Evolutionary conservation across 306 rosid species (phyloP), one percentile per base, ranked within the genome.

Genomic region (Malus sylvestris): DNA sequence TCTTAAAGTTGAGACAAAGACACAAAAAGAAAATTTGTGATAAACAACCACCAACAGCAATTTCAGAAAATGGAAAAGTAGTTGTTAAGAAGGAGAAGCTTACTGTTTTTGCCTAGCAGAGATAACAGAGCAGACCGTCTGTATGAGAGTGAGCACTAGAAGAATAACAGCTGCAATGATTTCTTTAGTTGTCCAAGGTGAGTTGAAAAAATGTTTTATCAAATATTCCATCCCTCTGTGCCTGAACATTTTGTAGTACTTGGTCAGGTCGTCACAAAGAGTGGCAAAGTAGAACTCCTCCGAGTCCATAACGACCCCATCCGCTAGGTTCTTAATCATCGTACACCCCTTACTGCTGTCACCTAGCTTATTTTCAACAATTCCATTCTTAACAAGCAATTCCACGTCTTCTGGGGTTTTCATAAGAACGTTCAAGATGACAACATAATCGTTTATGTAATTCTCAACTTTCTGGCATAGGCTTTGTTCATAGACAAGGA

Each of bases 401-500:
- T 30, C 73, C 13, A 82, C 65, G n/a, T 82, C 84, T 18, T 32
- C n/a, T 0, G 18, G 57, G 2, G 69, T 68, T 3, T 77, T 67
- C 19, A 88, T 71, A 11, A 88, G 79, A 52, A 57, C 22, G 30
- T 76, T 51, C 8, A 87, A 15, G 9, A 87, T 30, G 45, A 25
- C 19, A 27, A 73, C 6, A 44, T 84, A 84, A 25, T 85, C 81
- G 25, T 35, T 58, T 3, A 83, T 27, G 58, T 63, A 44, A 33
- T 42, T 8, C 63, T 80, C 71, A 6, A 51, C 13, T 11, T 71
- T 40, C 25, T 0, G 3, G 67, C 19, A 65, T 62, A 79, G 74
- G 15, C 81, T 75, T 13, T 69, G 73, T 77, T 88, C 92, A 51
- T 61, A 86, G 29, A 82, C 88, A 1, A 84, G 5, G 16, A 81